A percentile compares a stretch with the other conserved stretches of the same genome.
These are phyloP conservation scores for Fomitopsis pulvina DNA, from an alignment of 768 basidiomycete genomes.

Conservation along the genomic window DNA sequence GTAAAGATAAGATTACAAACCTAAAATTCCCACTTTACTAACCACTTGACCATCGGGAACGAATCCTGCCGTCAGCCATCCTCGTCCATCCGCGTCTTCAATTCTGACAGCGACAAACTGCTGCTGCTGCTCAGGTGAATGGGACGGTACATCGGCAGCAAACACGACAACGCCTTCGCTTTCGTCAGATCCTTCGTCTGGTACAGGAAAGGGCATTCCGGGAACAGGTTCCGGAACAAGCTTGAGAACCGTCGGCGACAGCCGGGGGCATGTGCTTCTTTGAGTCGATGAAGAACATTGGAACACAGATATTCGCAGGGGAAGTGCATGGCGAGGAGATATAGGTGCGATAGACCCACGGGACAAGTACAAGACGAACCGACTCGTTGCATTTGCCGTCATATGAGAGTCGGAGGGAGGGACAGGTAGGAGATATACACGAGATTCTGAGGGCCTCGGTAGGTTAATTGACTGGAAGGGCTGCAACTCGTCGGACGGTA, in stretches of 20 bases:
- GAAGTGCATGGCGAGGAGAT: slow-evolving; percentile 39
- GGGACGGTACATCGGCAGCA: slow-evolving; percentile 36
- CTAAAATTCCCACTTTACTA: slow-evolving; percentile 29
- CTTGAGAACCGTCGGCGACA: slow-evolving; percentile 41
- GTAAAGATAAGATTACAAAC: slow-evolving; percentile 30
- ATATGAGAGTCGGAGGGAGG: slow-evolving; percentile 8
- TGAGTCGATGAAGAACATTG: slow-evolving; percentile 30
- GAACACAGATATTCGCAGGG: slow-evolving; percentile 42
- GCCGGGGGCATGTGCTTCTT: slow-evolving; percentile 10
- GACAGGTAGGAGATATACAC: slow-evolving; percentile 48
- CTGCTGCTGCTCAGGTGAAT: slow-evolving; percentile 7
- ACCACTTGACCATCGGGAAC: slow-evolving; percentile 26
- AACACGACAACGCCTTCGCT: slow-evolving; percentile 68
- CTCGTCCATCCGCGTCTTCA: slow-evolving; percentile 41
- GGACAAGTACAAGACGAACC: slow-evolving; percentile 53
- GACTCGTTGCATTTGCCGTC: slow-evolving; percentile 8
- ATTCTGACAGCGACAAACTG: slow-evolving; percentile 50
- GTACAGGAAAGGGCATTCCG: slow-evolving; percentile 53
- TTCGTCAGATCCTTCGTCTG: slow-evolving; percentile 65
- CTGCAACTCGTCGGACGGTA: slow-evolving; percentile 18
- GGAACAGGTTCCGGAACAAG: slow-evolving; percentile 57
- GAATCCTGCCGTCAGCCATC: slow-evolving; percentile 61
- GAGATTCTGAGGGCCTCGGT: slow-evolving; percentile 32
- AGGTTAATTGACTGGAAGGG: slow-evolving; percentile 30
- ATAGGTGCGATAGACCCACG: slow-evolving; percentile 47